Percentiles rank a stretch among this genome's conserved stretches.
These are phyloP conservation scores for Tolypocladium nubicola DNA, from an alignment of 2,329 filamentous ascomycete genomes.

Conservation along the genomic window DNA sequence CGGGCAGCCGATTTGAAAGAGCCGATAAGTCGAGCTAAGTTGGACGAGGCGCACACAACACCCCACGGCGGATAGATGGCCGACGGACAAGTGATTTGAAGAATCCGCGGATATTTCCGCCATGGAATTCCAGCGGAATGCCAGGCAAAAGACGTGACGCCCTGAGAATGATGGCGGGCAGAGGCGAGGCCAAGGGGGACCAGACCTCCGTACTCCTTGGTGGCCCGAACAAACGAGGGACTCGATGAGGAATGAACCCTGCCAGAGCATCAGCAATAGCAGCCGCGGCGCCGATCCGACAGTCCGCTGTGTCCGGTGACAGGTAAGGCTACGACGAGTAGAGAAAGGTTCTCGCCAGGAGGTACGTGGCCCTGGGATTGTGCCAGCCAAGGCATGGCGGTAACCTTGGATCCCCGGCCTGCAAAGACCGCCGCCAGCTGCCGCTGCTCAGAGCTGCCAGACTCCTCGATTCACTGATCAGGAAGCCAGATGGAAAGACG, in stretches of 20 bases:
- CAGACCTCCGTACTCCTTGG: neutral
- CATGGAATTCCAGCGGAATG: neutral
- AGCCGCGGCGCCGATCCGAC: constrained; percentile 8
- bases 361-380: neutral
- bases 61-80: neutral
- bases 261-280: neutral
- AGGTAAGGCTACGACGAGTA: neutral
- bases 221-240: neutral
- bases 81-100: neutral
- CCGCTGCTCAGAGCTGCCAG: constrained; percentile 6
- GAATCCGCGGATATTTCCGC: neutral
- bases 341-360: neutral
- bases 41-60: neutral
- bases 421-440: neutral
- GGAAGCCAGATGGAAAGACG: constrained; percentile 19
- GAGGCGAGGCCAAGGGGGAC: neutral
- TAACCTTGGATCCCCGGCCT: neutral
- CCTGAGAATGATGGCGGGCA: neutral
- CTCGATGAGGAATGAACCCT: neutral
- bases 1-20: neutral
- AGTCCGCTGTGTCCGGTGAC: constrained; percentile 1
- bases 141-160: neutral
- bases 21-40: neutral
- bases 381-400: neutral
- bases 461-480: constrained; percentile 7